Percentiles rank a stretch among this genome's conserved stretches.
Evolutionary conservation across 2,329 filamentous ascomycete genomes (phyloP).

Genomic region (Phoma sp.): DNA sequence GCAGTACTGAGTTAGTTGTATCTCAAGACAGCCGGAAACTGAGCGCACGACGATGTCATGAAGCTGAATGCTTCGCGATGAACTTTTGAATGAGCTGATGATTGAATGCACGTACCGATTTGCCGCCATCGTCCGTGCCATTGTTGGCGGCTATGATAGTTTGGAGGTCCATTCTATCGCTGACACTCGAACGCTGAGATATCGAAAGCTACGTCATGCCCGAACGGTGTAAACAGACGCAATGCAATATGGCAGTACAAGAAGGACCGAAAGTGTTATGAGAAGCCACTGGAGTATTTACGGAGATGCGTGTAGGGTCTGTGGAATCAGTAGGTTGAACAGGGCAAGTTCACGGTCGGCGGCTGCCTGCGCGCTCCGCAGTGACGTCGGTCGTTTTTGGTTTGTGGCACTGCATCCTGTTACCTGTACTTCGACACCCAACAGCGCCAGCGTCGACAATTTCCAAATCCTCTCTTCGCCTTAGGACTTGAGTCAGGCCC

Average conservation of each 20-base stretch:
- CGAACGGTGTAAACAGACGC: background rate
- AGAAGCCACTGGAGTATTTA: background rate
- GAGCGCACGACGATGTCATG: background rate
- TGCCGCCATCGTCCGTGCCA: conserved; percentile 19
- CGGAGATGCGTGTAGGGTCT: conserved; percentile 4
- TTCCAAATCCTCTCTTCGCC: no score
- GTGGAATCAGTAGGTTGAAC: conserved; percentile 4
- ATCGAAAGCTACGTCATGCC: conserved; percentile 11
- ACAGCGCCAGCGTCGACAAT: no score
- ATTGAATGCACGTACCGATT: conserved; percentile 22
- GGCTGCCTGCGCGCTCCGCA: conserved; percentile 1
- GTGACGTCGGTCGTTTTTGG: conserved; percentile 8
- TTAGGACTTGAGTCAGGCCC: no score
- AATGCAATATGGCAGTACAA: background rate
- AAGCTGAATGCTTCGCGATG: no score
- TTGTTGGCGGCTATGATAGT: conserved; percentile 20
- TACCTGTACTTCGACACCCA: no score
- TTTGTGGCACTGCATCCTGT: conserved; percentile 1
- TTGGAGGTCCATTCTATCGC: conserved; percentile 24
- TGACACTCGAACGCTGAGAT: conserved; percentile 1
- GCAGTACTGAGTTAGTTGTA: conserved; percentile 8
- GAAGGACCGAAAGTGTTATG: background rate
- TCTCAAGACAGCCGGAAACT: background rate
- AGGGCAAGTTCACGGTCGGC: conserved; percentile 3
- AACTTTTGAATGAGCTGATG: no score